Percentiles rank a stretch among this genome's conserved stretches.
Evolutionary conservation across 1,284 basidiomycete genomes (phyloP).

Genomic region (Ceratobasidium papillatum): DNA sequence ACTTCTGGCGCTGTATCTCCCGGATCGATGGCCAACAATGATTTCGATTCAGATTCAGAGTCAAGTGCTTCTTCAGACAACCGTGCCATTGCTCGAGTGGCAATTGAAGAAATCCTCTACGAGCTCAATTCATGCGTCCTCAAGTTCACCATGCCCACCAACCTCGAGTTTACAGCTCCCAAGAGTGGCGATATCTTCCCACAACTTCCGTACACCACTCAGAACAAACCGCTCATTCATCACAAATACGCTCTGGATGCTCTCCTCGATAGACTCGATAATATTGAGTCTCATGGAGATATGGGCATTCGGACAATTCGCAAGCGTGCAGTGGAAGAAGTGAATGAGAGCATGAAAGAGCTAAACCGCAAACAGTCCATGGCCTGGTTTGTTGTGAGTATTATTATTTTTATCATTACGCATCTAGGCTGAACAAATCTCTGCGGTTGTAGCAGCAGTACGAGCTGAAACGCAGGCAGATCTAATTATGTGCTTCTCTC

Average conservation of each 20-base stretch:
- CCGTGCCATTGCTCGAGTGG: background rate
- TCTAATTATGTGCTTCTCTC: background rate
- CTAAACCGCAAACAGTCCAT: slow-evolving; percentile 11
- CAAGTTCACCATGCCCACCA: slow-evolving; percentile 11
- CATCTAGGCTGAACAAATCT: background rate
- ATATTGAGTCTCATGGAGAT: slow-evolving; percentile 31
- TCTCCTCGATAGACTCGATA: slow-evolving; percentile 34
- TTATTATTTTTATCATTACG: background rate
- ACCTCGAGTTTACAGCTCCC: slow-evolving; percentile 6
- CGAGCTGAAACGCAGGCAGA: background rate
- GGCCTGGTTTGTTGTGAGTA: slow-evolving; percentile 24
- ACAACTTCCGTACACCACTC: slow-evolving; percentile 10
- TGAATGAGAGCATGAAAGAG: background rate
- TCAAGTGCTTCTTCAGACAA: background rate
- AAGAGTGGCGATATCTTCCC: slow-evolving; percentile 1
- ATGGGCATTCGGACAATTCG: slow-evolving; percentile 3
- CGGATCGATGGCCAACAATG: background rate
- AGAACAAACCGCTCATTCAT: slow-evolving; percentile 18
- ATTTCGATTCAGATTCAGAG: background rate
- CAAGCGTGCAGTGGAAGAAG: slow-evolving; percentile 20
- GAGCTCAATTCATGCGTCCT: slow-evolving; percentile 4
- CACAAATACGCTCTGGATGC: slow-evolving; percentile 38
- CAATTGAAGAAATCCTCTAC: slow-evolving; percentile 11
- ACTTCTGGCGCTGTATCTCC: background rate
- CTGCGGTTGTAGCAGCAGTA: background rate